Conservation (phyloP, 2,329 filamentous ascomycete species). For the Alternaria triticimaculans region DNA sequence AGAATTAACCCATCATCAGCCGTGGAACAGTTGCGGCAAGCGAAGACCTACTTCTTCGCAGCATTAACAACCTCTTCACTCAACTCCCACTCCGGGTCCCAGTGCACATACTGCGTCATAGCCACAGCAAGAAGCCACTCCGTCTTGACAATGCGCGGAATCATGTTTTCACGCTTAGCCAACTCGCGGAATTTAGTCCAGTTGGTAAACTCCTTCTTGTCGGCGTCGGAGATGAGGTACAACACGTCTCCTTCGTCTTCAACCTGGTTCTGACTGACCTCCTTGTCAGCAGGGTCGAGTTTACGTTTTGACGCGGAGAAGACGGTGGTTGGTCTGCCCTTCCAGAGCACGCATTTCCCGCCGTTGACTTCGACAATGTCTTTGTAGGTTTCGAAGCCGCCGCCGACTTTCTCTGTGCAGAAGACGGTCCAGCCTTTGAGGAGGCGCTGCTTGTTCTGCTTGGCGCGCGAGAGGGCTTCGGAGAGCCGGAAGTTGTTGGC, state of each 20-base stretch:
- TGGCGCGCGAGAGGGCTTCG: slow-evolving; percentile 72
- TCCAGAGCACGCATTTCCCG: slow-evolving; percentile 79
- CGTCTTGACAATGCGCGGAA: slow-evolving; percentile 77
- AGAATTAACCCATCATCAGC: slow-evolving; percentile 12
- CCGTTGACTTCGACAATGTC: slow-evolving; percentile 89
- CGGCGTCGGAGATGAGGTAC: slow-evolving; percentile 76
- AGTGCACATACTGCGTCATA: slow-evolving; percentile 79
- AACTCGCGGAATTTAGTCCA: slow-evolving; percentile 83
- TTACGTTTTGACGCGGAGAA: slow-evolving; percentile 58
- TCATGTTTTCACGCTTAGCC: slow-evolving; percentile 78
- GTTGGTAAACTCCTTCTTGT: slow-evolving; percentile 71
- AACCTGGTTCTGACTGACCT: slow-evolving; percentile 64
- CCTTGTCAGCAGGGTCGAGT: slow-evolving; percentile 29
- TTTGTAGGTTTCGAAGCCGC: slow-evolving; percentile 83
- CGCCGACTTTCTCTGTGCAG: slow-evolving; percentile 79
- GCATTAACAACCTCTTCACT: slow-evolving; percentile 40
- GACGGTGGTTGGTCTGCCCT: slow-evolving; percentile 73
- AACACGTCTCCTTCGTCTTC: slow-evolving; percentile 65
- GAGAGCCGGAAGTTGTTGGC: slow-evolving; percentile 73
- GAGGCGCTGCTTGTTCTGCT: slow-evolving; percentile 76
- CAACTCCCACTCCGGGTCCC: slow-evolving; percentile 43
- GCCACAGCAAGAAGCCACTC: slow-evolving; percentile 92
- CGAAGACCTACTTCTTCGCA: slow-evolving; percentile 17
- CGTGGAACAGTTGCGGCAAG: not conserved
- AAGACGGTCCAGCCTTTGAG: slow-evolving; percentile 80